phyloP scores from a whole-genome alignment of 2,329 filamentous ascomycete genomes.

The Talaromyces sp. region DNA sequence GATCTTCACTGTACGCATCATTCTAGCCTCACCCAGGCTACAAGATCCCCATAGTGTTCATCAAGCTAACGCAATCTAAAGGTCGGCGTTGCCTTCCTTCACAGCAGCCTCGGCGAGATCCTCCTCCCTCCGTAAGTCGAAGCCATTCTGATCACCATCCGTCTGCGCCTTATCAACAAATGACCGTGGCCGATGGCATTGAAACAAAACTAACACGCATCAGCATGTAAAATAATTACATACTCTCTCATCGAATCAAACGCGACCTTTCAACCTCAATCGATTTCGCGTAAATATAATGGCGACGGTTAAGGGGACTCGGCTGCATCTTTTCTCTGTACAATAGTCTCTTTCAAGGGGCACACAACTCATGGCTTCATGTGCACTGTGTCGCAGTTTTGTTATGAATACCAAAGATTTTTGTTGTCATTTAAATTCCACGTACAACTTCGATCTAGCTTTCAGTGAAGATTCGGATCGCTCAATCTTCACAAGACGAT shows the following conservation, averaged over 20 bases:
- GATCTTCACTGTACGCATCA: slow-evolving; percentile 65
- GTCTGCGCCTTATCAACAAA: not conserved
- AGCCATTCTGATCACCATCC: slow-evolving; percentile 24
- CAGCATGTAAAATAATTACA: slow-evolving; percentile 17
- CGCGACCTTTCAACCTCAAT: slow-evolving; percentile 10
- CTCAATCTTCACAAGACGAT: too few relatives aligned
- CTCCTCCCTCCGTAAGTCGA: slow-evolving; percentile 63
- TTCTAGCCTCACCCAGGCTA: not conserved
- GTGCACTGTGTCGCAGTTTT: slow-evolving; percentile 7
- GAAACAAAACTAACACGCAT: slow-evolving; percentile 6
- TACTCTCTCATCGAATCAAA: not conserved
- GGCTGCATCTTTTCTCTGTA: slow-evolving; percentile 24
- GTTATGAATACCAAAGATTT: slow-evolving; percentile 27
- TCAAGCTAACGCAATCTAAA: slow-evolving; percentile 32
- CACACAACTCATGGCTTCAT: slow-evolving; percentile 9
- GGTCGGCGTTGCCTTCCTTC: slow-evolving; percentile 68
- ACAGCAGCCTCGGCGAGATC: slow-evolving; percentile 68
- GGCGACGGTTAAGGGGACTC: slow-evolving; percentile 20
- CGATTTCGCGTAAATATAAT: slow-evolving; percentile 20
- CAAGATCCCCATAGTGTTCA: not conserved
- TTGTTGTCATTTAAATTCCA: slow-evolving; percentile 3
- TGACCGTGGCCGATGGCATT: not conserved
- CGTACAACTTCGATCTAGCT: not conserved
- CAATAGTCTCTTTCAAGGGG: slow-evolving; percentile 22
- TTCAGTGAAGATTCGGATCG: not conserved